Evolutionary conservation across 2,329 filamentous ascomycete species (phyloP), one percentile per base, ranked within the genome.

Genomic region (Thelonectria rubi): DNA sequence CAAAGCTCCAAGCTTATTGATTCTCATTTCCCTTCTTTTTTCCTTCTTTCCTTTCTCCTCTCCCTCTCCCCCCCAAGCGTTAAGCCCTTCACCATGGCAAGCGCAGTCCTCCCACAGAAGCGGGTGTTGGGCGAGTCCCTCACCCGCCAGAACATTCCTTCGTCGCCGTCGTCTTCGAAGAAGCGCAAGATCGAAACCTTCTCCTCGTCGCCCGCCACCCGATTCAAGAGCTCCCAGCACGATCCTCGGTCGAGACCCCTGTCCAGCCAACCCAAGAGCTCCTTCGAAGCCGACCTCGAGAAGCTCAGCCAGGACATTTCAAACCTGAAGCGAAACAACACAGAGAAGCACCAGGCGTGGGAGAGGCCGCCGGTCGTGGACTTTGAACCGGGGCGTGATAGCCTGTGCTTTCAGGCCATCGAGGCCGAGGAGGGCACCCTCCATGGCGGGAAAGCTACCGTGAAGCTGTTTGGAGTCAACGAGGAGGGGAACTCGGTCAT

Each of bases 331-430:
- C 85, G 92, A 72, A 92, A 86, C 77, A 98, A 96, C 77, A 85
- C 91, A 2, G 95, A 99, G 75, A 96, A 90, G 76, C 94, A 98
- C 75, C 95, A 99, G 77, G 86, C 92, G 74, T 99, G 95, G 96
- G 89, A 90, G 48, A 82, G 86, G 1, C 86, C 86, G 6, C 81
- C 84, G 0, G 79, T 86, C 5, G 76, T 74, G n/a, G 76, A 80
- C 55, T 87, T 86, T 62, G 68, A 79, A 62, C 83, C 89, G 9
- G 75, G 84, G 54, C 87, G 79, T 37, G 88, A 95, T 66, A 89
- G 80, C 66, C 82, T 99, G n/a, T 88, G 86, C 66, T 98, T 99
- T 74, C 95, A 99, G 79, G 91, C 96, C 73, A 99, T 99, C 69
- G 96, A 99, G 73, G 91, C 88, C 1, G 94, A 98, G 74, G 94